Evolutionary conservation across 2,329 filamentous ascomycete genomes (phyloP).

Genomic region (Aaosphaeria arxii): DNA sequence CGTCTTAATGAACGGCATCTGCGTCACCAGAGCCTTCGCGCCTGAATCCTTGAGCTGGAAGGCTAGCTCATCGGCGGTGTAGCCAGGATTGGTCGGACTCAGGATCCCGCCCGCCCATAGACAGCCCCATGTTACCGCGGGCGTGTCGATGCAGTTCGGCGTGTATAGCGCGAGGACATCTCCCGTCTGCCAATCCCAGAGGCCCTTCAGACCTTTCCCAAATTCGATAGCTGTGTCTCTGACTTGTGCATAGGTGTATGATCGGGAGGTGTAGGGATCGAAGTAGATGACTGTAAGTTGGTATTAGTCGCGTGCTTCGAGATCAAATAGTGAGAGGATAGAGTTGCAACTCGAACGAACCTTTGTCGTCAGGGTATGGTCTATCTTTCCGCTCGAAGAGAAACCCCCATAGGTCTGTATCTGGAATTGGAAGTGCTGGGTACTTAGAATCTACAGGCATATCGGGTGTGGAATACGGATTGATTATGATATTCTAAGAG

Average conservation of each 20-base stretch:
- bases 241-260: conserved; percentile 69
- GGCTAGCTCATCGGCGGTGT: conserved; percentile 78
- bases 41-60: conserved; percentile 79
- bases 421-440: conserved; percentile 65
- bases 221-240: conserved; percentile 69
- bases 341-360: conserved; percentile 43
- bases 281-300: conserved; percentile 65
- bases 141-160: conserved; percentile 82
- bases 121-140: conserved; percentile 71
- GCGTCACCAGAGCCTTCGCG: conserved; percentile 73
- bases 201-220: conserved; percentile 71
- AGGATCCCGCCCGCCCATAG: conserved; percentile 80
- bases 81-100: conserved; percentile 85
- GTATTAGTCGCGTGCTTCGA: too few species aligned
- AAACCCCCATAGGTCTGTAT: conserved; percentile 74
- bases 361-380: conserved; percentile 68
- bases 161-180: conserved; percentile 82
- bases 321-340: not conserved
- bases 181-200: conserved; percentile 76
- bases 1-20: conserved; percentile 61
- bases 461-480: not conserved
- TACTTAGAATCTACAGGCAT: conserved; percentile 74
- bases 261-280: conserved; percentile 66
- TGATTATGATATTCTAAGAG: too few species aligned
- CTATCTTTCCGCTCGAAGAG: conserved; percentile 69